Base-by-base conservation (phyloP, 306 rosid species). In the Lathyrus tuberosus region DNA sequence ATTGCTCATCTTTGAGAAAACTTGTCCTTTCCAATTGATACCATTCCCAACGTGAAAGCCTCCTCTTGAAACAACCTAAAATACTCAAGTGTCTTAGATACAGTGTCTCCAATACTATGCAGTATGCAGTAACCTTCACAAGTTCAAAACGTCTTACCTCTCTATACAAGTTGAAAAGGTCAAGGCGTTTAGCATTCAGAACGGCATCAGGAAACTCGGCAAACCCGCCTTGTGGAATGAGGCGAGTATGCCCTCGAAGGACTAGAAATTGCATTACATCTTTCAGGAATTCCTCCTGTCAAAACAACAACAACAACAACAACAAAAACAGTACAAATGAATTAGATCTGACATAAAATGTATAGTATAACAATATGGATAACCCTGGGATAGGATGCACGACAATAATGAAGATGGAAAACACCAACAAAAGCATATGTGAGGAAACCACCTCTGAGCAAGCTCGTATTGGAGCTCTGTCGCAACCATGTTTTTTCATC, bases 1-100 rank as follows among this genome's bases (percentile, higher is more conserved):
- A 74, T 90, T 90, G 68, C 92, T 89, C 97, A 94, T 94, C 90
- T 94, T 94, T 16, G 98, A 90, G 84, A 94, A 94, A 78, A 94
- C 88, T 80, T 94, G 98, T 65, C 98, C 98, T 81, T 94, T 94
- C 98, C 98, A 94, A 77, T 94, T 94, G 88, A 94, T 94, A 51
- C 97, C 98, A 66, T 94, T 94, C 33, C 97, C 98, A 24, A 94
- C 98, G 58, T 94, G 96, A 84, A 94, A 94, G 66, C 98, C 98
- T 75, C 98, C 98, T 80, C 98, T 86, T 14, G 98, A 86, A 66
- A 94, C 98, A 85, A 94, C 98, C 98, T 92, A 78, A 74, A 65
- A 69, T 56, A 35, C 68, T 35, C 41, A 13, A 48, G 48, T 46
- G 15, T 62, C 31, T 74, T 12, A 70, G 73, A 35, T 41, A 24